Evolutionary conservation across 2,329 filamentous ascomycete species (phyloP), one percentile per base, ranked within the genome.

Genomic region (Aspergillus piperis): DNA sequence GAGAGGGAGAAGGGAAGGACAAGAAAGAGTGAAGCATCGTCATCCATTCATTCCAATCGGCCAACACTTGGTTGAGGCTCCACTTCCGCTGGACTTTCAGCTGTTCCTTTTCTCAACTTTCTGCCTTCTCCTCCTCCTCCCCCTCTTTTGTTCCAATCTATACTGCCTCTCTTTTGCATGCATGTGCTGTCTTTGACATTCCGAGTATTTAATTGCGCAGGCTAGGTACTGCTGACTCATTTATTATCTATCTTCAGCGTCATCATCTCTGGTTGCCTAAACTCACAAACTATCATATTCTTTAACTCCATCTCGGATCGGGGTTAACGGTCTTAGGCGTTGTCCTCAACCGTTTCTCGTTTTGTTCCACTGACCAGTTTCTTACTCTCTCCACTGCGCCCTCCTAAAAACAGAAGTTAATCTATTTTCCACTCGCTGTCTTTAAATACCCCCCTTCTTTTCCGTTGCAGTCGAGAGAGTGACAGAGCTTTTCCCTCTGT

Each of bases 271-370:
- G 21, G 59, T 36, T 62, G 57, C 63, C 63, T 66, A 27, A 27
- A 27, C 25, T 8, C 7, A 8, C 25, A 8, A 27, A 27, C 23
- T 25, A 27, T 7, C 5, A 1, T 27, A 7, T 49, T 55, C 23
- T 39, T 50, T 52, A 48, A 60, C 58, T 56, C 51, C 32, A 52
- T 44, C 52, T 36, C 49, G 60, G 50, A 42, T 61, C 66, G 66
- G 66, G 62, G 62, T 61, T 68, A 67, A 67, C 65, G 66, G 66
- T 59, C 59, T 68, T 68, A 64, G 60, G 60, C 62, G 54, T 62
- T 38, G 32, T 27, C 49, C 49, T 59, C 59, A 48, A 48, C 42
- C 41, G 42, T 53, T 56, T 55, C 50, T 50, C 48, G 38, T 60
- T 60, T 58, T 63, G 41, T 36, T 21, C 53, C 53, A 32, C 53